Evolutionary conservation across 495 filamentous ascomycete species (phyloP).

Genomic region (Xylaria curta): DNA sequence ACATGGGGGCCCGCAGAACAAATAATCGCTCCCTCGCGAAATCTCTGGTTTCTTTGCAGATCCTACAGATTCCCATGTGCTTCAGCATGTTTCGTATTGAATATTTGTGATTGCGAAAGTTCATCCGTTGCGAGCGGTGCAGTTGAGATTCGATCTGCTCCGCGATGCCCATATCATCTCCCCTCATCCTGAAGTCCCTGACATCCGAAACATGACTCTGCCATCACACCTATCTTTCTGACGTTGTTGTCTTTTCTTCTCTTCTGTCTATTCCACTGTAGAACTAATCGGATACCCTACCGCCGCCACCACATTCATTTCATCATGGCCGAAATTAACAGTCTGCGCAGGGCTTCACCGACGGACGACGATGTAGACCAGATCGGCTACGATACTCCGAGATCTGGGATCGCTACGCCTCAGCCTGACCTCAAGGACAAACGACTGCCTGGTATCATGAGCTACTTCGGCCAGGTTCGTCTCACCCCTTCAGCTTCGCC

Average conservation of each 20-base stretch:
- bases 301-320: background rate
- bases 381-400: slow-evolving; percentile 81
- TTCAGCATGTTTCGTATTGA: slow-evolving; percentile 22
- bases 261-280: slow-evolving; percentile 20
- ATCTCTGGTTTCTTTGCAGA: slow-evolving; percentile 23
- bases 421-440: slow-evolving; percentile 89
- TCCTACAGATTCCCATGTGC: slow-evolving; percentile 16
- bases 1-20: slow-evolving; percentile 27
- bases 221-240: slow-evolving; percentile 35
- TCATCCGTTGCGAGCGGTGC: slow-evolving; percentile 19
- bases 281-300: slow-evolving; percentile 25
- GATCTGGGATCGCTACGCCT: slow-evolving; percentile 84
- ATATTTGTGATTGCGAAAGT: slow-evolving; percentile 12
- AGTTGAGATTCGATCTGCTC: slow-evolving; percentile 25
- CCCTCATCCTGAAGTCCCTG: slow-evolving; percentile 23
- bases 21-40: slow-evolving; percentile 31
- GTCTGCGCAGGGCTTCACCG: slow-evolving; percentile 52
- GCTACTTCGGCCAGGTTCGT: slow-evolving; percentile 98
- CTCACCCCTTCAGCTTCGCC: slow-evolving; percentile 56
- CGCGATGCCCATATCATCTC: slow-evolving; percentile 23
- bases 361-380: slow-evolving; percentile 75
- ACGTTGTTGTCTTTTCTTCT: slow-evolving; percentile 21
- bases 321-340: slow-evolving; percentile 51
- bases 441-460: slow-evolving; percentile 87
- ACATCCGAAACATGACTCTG: slow-evolving; percentile 30